Evolutionary conservation across 2,329 filamentous ascomycete species (phyloP).

Genomic region (Microcyclospora tardicrescens): DNA sequence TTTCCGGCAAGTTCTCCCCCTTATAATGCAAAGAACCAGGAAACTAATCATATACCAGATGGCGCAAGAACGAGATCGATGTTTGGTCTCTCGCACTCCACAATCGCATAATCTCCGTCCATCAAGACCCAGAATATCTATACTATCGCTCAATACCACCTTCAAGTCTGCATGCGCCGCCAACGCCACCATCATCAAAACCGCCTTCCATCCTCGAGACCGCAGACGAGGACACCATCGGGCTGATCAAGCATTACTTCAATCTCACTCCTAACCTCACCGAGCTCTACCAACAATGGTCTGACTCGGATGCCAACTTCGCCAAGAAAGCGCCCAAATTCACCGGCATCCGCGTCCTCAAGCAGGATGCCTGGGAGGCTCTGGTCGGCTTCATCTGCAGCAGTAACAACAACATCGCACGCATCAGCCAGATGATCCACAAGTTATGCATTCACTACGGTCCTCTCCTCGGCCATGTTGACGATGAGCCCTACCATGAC

Average conservation of each 20-base stretch:
- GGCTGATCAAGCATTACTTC: slow-evolving; percentile 71
- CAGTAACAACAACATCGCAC: slow-evolving; percentile 93
- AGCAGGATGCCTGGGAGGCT: slow-evolving; percentile 92
- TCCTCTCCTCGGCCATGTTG: slow-evolving; percentile 56
- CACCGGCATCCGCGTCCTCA: slow-evolving; percentile 78
- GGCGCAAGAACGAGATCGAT: slow-evolving; percentile 66
- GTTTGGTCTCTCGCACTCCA: slow-evolving; percentile 85
- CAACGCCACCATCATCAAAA: slow-evolving; percentile 27
- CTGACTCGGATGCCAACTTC: slow-evolving; percentile 73
- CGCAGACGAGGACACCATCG: slow-evolving; percentile 55
- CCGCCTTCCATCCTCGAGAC: slow-evolving; percentile 21
- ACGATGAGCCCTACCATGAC: slow-evolving; percentile 57
- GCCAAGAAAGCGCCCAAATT: slow-evolving; percentile 76
- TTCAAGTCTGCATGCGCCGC: slow-evolving; percentile 22
- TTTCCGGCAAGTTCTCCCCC: slow-evolving; percentile 45
- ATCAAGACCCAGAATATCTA: slow-evolving; percentile 65
- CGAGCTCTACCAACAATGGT: slow-evolving; percentile 76
- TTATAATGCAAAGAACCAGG: neutral
- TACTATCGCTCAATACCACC: slow-evolving; percentile 63
- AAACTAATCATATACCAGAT: slow-evolving; percentile 38
- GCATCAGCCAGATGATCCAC: slow-evolving; percentile 93
- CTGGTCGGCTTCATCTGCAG: slow-evolving; percentile 93
- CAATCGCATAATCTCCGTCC: slow-evolving; percentile 72
- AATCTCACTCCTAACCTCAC: slow-evolving; percentile 68
- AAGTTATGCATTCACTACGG: slow-evolving; percentile 86